Conservation (phyloP, 1,139 yeast species). For the Petasospora fabianii region DNA sequence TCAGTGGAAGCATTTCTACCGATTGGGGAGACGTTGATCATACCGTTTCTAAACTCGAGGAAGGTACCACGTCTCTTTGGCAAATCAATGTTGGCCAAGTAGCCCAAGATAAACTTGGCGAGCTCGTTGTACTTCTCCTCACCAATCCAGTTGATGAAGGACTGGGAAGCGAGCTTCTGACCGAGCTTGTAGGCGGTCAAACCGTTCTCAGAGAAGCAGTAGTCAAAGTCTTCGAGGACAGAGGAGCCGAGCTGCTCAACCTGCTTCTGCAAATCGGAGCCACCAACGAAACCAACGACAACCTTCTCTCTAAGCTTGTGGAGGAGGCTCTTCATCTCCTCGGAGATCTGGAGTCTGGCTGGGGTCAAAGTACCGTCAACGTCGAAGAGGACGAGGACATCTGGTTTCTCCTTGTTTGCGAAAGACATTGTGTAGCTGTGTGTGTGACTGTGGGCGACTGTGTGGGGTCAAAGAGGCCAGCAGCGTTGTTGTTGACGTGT, state of each 20-base stretch:
- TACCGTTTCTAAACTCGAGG: conserved; percentile 97
- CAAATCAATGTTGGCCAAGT: conserved; percentile 79
- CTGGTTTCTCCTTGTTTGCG: conserved; percentile 38
- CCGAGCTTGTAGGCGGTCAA: conserved; percentile 95
- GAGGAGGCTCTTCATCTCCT: conserved; percentile 73
- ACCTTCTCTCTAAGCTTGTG: conserved; percentile 79
- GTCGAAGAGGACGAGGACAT: conserved; percentile 74
- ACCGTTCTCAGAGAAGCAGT: conserved; percentile 96
- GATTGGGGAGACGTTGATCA: conserved; percentile 96
- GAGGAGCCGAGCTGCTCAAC: conserved; percentile 88
- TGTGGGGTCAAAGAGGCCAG: conserved; percentile 1
- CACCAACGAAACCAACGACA: conserved; percentile 97
- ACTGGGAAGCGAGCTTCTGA: conserved; percentile 81
- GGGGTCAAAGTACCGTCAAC: conserved; percentile 99
- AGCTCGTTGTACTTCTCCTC: conserved; percentile 90
- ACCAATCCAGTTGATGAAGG: conserved; percentile 94
- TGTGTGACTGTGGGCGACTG: background rate
- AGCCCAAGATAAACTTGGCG: conserved; percentile 77
- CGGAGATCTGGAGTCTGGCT: conserved; percentile 81
- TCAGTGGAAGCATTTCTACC: conserved; percentile 96
- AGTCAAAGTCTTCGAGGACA: conserved; percentile 80
- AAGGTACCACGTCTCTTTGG: conserved; percentile 98
- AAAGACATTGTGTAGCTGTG: conserved; percentile 27
- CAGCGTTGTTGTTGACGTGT: background rate
- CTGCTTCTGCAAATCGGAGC: conserved; percentile 92